Conservation (phyloP, 768 basidiomycete species). For the Pulveroboletus sp. region DNA sequence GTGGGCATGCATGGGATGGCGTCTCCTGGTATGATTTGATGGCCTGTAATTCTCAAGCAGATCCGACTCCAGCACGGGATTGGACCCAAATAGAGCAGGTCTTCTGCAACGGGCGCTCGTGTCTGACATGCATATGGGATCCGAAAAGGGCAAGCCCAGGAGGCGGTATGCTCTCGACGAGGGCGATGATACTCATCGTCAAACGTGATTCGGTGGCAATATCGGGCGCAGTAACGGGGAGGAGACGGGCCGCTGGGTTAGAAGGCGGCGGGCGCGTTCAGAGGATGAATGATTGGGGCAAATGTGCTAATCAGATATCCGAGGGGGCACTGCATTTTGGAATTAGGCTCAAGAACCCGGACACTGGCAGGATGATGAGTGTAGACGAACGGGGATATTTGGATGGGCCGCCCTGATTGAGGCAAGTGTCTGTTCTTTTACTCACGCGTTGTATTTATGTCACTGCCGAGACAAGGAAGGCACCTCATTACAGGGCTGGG, state of each 20-base stretch:
- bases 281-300: slow-evolving; percentile 23
- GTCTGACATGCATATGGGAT: slow-evolving; percentile 14
- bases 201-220: slow-evolving; percentile 11
- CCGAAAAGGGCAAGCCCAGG: slow-evolving; percentile 6
- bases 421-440: slow-evolving; percentile 25
- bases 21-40: slow-evolving; percentile 18
- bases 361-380: slow-evolving; percentile 5
- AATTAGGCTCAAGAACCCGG: slow-evolving; percentile 35
- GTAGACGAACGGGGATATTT: slow-evolving; percentile 24
- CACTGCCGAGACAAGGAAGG: slow-evolving; percentile 35
- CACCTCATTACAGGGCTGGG: slow-evolving; percentile 29
- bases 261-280: slow-evolving; percentile 16
- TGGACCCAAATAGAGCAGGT: slow-evolving; percentile 15
- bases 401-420: slow-evolving; percentile 20
- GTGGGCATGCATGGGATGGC: slow-evolving; percentile 5
- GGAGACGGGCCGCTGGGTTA: slow-evolving; percentile 26
- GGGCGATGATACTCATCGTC: slow-evolving; percentile 6
- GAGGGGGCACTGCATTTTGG: slow-evolving; percentile 35
- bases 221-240: slow-evolving; percentile 3
- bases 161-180: neutral
- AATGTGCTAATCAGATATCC: slow-evolving; percentile 34
- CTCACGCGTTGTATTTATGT: slow-evolving; percentile 36
- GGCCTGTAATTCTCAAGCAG: slow-evolving; percentile 32
- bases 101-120: slow-evolving; percentile 13
- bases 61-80: slow-evolving; percentile 23